Conservation (phyloP, 257 asterid genomes). For the Solanum chiquidenum region DNA sequence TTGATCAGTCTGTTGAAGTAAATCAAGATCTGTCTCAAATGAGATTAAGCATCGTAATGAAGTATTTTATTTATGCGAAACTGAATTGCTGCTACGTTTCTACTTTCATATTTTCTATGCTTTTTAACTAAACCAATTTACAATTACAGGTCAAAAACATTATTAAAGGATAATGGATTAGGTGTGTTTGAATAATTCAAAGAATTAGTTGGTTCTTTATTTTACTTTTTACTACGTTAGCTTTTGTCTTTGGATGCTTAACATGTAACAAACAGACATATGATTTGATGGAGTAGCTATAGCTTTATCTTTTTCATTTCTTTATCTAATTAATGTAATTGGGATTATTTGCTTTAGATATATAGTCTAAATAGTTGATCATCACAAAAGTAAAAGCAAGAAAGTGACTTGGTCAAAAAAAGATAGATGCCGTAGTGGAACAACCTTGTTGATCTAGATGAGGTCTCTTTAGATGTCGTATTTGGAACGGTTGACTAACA, state of each 20-base stretch:
- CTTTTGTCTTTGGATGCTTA: neutral
- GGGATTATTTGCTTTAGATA: neutral
- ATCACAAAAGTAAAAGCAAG: neutral
- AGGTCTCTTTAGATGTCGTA: neutral
- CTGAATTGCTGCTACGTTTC: neutral
- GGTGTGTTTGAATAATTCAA: neutral
- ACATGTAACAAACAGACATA: neutral
- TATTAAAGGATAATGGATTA: conserved; percentile 2
- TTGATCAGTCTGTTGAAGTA: neutral
- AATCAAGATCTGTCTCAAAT: conserved; percentile 11
- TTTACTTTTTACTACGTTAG: neutral
- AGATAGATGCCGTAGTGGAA: neutral
- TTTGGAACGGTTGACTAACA: conserved; percentile 11
- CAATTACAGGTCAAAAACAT: neutral
- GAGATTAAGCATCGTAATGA: conserved; percentile 6
- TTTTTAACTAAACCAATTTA: neutral
- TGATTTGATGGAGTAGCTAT: neutral
- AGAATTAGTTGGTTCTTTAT: neutral
- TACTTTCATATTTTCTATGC: neutral
- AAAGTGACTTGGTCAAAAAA: conserved; percentile 8
- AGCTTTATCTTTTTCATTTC: neutral
- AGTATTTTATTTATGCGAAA: neutral
- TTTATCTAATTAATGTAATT: neutral
- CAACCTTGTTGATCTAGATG: neutral
- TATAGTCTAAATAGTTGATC: neutral